Base-by-base conservation (phyloP, 139 green algal species). In the Micromonas commoda region DNA sequence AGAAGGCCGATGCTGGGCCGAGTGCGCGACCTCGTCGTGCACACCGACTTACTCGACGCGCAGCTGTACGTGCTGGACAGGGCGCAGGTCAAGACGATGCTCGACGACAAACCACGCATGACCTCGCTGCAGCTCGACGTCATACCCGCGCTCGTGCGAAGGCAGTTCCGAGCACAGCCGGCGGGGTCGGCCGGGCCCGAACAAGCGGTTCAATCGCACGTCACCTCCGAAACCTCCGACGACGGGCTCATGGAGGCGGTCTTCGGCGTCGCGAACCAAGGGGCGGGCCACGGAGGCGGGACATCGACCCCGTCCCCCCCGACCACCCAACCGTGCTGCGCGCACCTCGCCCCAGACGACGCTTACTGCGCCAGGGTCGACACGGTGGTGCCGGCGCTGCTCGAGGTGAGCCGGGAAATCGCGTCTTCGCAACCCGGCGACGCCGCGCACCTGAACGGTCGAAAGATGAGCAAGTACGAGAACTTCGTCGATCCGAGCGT, bases 321-420 rank as follows among this genome's bases (percentile, higher is more conserved):
- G n/a, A n/a, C n/a, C n/a, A n/a, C n/a, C n/a, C 45, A 16, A 57
- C 45, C 45, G 45, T 57, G 45, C 45, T 16, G 45, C 45, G 64
- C 26, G 64, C 45, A 29, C 64, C 23, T 71, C 26, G 64, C 33
- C 28, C 4, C n/a, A 4, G 28, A 32, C 28, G 64, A 71, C 13
- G 33, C 32, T 3, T 71, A 71, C 33, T 71, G 64, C 64, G 64
- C 33, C n/a, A 13, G 13, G 4, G 64, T 71, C 28, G 28, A 71
- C 29, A 51, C 64, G n/a, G 64, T 33, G 3, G 33, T 51, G n/a
- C 68, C 68, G 68, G 37, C 37, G 37, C 26, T 61, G 6, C 32
- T 75, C 1, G 68, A 75, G 38, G 38, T 63, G 20, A 64, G 37
- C 23, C 37, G 38, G 23, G 68, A 75, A 24, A 61, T 75, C 21